A percentile compares a stretch with the other conserved stretches of the same genome.
Conservation (phyloP, 2,329 filamentous ascomycete species). For the Fusarium keratoplasticum region DNA sequence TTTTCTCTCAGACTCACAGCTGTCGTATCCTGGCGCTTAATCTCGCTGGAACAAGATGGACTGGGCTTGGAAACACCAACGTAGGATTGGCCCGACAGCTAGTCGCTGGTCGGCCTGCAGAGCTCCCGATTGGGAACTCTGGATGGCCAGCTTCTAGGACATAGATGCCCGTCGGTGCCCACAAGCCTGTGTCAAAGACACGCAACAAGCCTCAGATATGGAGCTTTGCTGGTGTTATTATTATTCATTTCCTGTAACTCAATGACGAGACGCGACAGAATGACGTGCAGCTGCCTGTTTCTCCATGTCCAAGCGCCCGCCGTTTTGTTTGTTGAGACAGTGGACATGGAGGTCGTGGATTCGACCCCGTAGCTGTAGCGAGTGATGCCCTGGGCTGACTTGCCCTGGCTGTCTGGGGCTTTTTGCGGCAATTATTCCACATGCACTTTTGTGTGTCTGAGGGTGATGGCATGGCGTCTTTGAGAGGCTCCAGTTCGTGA, state of each 20-base stretch:
- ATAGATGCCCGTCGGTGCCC: slow-evolving; percentile 13
- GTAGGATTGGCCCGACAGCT: slow-evolving; percentile 43
- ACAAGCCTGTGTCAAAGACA: slow-evolving; percentile 30
- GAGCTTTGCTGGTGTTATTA: slow-evolving; percentile 23
- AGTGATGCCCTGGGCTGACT: not conserved
- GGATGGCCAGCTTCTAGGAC: slow-evolving; percentile 18
- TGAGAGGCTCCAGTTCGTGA: slow-evolving; percentile 15
- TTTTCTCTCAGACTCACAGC: not conserved
- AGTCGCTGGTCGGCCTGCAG: slow-evolving; percentile 38
- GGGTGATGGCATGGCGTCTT: slow-evolving; percentile 31
- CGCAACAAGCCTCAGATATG: slow-evolving; percentile 25
- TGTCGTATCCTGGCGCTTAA: slow-evolving; percentile 41
- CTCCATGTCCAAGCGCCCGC: slow-evolving; percentile 27
- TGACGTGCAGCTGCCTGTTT: slow-evolving; percentile 34
- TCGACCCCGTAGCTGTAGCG: not conserved
- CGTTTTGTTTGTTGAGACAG: slow-evolving; percentile 17
- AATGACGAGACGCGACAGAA: slow-evolving; percentile 6
- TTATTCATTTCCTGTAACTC: slow-evolving; percentile 21
- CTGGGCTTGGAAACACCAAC: slow-evolving; percentile 35
- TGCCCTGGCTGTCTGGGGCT: not conserved
- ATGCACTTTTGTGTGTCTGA: slow-evolving; percentile 7
- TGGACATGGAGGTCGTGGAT: not conserved
- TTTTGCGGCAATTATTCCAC: slow-evolving; percentile 35
- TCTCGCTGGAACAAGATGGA: slow-evolving; percentile 34
- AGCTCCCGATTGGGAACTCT: slow-evolving; percentile 42